Conservation (phyloP, 306 rosid species). For the Vigna reflexopilosa region DNA sequence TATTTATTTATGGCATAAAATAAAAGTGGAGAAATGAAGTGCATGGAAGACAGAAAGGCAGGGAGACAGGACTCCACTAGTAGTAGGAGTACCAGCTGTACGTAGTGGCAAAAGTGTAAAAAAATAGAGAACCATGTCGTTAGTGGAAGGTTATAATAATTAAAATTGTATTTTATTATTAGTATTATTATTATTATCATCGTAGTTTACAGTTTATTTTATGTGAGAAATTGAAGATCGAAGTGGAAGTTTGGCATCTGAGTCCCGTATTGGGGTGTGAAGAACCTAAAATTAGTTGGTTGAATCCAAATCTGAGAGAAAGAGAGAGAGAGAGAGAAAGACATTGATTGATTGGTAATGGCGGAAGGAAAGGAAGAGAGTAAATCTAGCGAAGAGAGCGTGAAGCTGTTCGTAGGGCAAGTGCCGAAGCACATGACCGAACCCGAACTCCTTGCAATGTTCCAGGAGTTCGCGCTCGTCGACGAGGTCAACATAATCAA, state of each 20-base stretch:
- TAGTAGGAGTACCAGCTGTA: slow-evolving; percentile 37
- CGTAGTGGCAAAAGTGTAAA: slow-evolving; percentile 45
- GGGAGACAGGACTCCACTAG: background rate
- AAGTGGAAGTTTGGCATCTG: background rate
- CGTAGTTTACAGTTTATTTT: background rate
- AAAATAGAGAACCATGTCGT: slow-evolving; percentile 20
- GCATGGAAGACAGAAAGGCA: slow-evolving; percentile 18
- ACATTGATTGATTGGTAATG: slow-evolving; percentile 59
- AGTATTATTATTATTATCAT: too few relatives aligned
- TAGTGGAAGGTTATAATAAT: slow-evolving; percentile 33
- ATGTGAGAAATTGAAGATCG: slow-evolving; percentile 49
- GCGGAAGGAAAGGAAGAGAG: slow-evolving; percentile 91
- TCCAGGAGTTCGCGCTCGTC: slow-evolving; percentile 84
- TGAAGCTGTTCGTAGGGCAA: slow-evolving; percentile 97
- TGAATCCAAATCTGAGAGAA: slow-evolving; percentile 46
- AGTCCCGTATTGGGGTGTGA: background rate
- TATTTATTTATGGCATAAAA: background rate
- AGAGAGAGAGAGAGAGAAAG: too few relatives aligned
- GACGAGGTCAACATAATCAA: slow-evolving; percentile 99
- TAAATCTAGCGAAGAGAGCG: slow-evolving; percentile 79
- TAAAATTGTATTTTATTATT: background rate
- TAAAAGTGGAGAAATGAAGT: background rate
- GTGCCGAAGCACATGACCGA: slow-evolving; percentile 97
- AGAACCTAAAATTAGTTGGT: background rate
- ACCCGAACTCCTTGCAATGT: slow-evolving; percentile 84